phyloP scores from a whole-genome alignment of 495 filamentous ascomycete genomes.

The Tirmania nivea region DNA sequence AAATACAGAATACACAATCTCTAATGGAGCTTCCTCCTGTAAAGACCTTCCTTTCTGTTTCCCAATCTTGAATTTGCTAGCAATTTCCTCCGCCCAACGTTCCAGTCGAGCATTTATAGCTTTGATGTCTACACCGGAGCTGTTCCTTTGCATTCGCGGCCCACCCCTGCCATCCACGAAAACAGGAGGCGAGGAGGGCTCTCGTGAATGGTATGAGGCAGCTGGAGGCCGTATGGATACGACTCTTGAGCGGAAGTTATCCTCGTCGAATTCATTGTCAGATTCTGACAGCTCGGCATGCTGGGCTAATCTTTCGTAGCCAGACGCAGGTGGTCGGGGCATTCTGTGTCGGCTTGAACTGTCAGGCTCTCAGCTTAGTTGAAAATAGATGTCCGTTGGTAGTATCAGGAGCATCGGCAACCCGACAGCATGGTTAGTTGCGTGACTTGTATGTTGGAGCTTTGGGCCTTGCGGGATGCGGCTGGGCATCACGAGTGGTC shows the following conservation, averaged over 20 bases:
- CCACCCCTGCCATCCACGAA: slow-evolving; percentile 10
- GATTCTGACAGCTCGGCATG: slow-evolving; percentile 17
- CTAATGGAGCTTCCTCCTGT: slow-evolving; percentile 30
- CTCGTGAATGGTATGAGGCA: not conserved
- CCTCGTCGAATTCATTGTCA: slow-evolving; percentile 14
- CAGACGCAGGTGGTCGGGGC: slow-evolving; percentile 18
- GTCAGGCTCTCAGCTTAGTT: too few species aligned
- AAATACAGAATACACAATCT: slow-evolving; percentile 95
- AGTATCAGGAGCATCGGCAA: too few species aligned
- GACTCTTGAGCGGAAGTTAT: slow-evolving; percentile 13
- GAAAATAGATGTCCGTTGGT: too few species aligned
- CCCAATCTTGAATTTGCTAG: slow-evolving; percentile 81
- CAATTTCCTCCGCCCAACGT: slow-evolving; percentile 95
- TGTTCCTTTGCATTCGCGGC: slow-evolving; percentile 46
- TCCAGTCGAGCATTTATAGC: slow-evolving; percentile 94
- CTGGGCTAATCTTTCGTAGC: slow-evolving; percentile 19
- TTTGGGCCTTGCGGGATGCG: too few species aligned
- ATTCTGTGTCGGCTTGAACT: not conserved
- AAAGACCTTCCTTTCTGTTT: slow-evolving; percentile 47
- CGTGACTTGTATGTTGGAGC: too few species aligned
- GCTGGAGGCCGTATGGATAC: slow-evolving; percentile 14
- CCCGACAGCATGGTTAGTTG: too few species aligned
- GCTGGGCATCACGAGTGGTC: too few species aligned
- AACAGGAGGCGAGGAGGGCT: slow-evolving; percentile 9
- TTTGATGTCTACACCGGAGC: slow-evolving; percentile 88